Percentiles rank a stretch among this genome's conserved stretches.
phyloP scores from a whole-genome alignment of 495 filamentous ascomycete species.

The Daldinia decipiens region DNA sequence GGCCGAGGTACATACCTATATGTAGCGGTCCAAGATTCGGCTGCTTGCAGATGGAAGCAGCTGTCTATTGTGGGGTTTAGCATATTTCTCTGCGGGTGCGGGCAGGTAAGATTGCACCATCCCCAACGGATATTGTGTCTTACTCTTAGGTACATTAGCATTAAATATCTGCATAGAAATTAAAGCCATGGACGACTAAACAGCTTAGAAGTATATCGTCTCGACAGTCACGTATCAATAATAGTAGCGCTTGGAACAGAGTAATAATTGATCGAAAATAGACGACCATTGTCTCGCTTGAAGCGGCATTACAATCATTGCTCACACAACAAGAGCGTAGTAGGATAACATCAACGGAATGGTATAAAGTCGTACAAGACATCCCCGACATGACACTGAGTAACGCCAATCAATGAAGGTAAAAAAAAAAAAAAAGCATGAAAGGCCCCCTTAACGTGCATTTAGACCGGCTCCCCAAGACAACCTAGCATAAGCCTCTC shows the following conservation, averaged over 20 bases:
- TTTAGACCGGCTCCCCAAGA: conserved; percentile 51
- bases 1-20: no score
- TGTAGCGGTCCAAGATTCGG: not conserved
- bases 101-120: conserved; percentile 32
- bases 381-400: conserved; percentile 1
- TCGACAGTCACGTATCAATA: not conserved
- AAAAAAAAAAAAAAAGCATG: not conserved
- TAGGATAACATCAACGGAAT: conserved; percentile 2
- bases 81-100: not conserved
- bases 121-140: conserved; percentile 21
- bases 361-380: conserved; percentile 8
- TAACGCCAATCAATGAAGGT: not conserved
- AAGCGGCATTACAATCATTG: not conserved
- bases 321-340: not conserved
- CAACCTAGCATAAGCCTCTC: conserved; percentile 72
- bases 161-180: not conserved
- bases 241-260: not conserved
- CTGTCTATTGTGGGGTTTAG: not conserved
- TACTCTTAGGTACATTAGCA: not conserved
- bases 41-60: not conserved
- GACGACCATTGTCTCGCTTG: not conserved
- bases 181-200: not conserved
- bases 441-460: not conserved
- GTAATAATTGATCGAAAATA: not conserved
- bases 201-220: not conserved